Evolutionary conservation across 2,329 filamentous ascomycete genomes (phyloP), one percentile per base, ranked within the genome.

Genomic region (Alternaria arbusti): DNA sequence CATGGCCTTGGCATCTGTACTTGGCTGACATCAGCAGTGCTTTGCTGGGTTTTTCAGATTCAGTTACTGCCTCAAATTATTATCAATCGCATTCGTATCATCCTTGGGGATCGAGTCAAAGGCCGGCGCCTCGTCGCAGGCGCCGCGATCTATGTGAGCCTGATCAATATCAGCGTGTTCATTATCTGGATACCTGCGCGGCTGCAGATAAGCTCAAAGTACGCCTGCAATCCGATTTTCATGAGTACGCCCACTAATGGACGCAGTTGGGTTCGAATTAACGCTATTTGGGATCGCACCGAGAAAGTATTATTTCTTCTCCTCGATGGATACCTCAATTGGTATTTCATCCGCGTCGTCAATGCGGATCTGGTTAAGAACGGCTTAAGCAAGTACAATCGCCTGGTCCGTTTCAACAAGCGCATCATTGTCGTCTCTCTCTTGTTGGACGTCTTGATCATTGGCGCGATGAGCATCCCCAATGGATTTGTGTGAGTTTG

Each of bases 401-500:
- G 61, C 9, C 51, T 76, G 20, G 70, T 76, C 8, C 63, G 64
- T 13, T 77, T 76, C 62, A 76, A 75, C 36, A 64, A 69, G 28
- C 57, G 55, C 11, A 74, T 77, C 43, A 70, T 76, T 26, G 50
- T 74, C 4, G 52, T 74, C 5, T 76, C 74, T 3, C 54, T 75
- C 9, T 52, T 69, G 6, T 71, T 75, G 67, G 74, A 77, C n/a
- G 66, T 76, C 15, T 68, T 79, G 64, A 76, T 83, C 5, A 81
- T 84, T 17, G 80, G 75, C 1, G 69, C 81, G 43, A 84, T 84
- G 82, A 80, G 77, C 17, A 72, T 83, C 3, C 77, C 74, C 0
- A 80, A 82, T 58, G 75, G 77, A 13, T 77, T 80, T 12, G 76
- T 84, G 78, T 78, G 69, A 64, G 71, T 67, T 28, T 23, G n/a